These are phyloP conservation scores for Beauveria brongniartii DNA, from an alignment of 2,329 filamentous ascomycete species.

Conservation along the genomic window DNA sequence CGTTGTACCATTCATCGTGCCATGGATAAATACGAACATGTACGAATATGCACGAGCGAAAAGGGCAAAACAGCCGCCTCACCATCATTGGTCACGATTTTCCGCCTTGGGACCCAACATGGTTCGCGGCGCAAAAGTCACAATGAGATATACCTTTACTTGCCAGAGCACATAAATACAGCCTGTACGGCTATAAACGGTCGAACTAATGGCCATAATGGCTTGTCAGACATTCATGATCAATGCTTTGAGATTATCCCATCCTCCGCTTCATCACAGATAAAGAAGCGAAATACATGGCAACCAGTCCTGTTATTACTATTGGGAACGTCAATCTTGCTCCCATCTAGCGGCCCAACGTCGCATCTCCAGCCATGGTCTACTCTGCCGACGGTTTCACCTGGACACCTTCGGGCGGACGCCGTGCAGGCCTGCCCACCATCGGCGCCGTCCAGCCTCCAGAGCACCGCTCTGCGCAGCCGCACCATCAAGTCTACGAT, in stretches of 20 bases:
- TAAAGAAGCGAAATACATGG: too few species aligned
- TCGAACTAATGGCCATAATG: background rate
- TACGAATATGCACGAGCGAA: background rate
- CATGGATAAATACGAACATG: background rate
- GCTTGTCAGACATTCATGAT: background rate
- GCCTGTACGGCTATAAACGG: background rate
- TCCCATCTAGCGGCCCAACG: too few species aligned
- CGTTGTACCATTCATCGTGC: too few species aligned
- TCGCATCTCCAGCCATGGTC: background rate
- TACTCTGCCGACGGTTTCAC: background rate
- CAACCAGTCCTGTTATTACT: too few species aligned
- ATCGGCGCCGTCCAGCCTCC: background rate
- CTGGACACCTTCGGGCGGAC: background rate
- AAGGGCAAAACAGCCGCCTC: background rate
- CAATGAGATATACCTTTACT: background rate
- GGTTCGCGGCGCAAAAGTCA: background rate
- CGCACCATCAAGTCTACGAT: conserved; percentile 3
- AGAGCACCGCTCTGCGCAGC: background rate
- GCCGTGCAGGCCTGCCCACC: background rate
- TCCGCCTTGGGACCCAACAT: background rate
- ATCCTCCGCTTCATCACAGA: too few species aligned
- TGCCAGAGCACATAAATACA: background rate
- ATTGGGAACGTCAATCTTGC: too few species aligned
- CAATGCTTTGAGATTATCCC: too few species aligned
- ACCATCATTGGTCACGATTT: background rate